Evolutionary conservation across 2,329 filamentous ascomycete species (phyloP).

Genomic region (Blastomyces parvus): DNA sequence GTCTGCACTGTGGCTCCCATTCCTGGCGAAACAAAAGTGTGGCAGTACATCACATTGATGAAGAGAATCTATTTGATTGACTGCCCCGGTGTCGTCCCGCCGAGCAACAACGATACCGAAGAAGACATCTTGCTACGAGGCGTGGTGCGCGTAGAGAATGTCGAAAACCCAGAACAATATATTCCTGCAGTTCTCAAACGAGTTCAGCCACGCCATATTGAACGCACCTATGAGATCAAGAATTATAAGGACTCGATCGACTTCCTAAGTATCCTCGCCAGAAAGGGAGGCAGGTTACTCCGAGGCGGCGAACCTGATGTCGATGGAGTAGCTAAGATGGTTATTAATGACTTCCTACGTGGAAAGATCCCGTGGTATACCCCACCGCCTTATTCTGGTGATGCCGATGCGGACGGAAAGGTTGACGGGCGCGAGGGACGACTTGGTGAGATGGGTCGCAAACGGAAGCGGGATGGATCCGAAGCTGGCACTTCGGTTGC

Average conservation of each 20-base stretch:
- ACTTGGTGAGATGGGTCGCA: conserved; percentile 72
- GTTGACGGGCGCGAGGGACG: conserved; percentile 66
- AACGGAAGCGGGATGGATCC: conserved; percentile 60
- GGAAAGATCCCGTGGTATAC: conserved; percentile 97
- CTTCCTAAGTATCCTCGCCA: conserved; percentile 76
- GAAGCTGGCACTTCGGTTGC: conserved; percentile 28
- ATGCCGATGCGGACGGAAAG: conserved; percentile 41
- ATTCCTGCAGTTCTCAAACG: conserved; percentile 70
- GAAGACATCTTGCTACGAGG: conserved; percentile 83
- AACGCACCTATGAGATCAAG: conserved; percentile 83
- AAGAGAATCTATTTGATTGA: conserved; percentile 93
- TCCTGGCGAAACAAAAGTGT: conserved; percentile 93
- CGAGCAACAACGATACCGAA: conserved; percentile 71
- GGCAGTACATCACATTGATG: conserved; percentile 96
- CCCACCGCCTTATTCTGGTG: conserved; percentile 55
- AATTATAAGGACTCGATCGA: conserved; percentile 67
- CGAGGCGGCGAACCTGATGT: conserved; percentile 92
- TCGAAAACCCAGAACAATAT: conserved; percentile 93
- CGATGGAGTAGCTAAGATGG: conserved; percentile 92
- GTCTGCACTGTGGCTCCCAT: conserved; percentile 91
- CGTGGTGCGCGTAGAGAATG: conserved; percentile 89
- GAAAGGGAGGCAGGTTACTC: conserved; percentile 76
- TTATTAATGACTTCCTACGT: conserved; percentile 89
- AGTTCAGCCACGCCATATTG: conserved; percentile 78
- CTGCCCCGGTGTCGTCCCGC: conserved; percentile 91